Evolutionary conservation across 345 rosid genomes (phyloP), one percentile per base, ranked within the genome.

Genomic region (Citrus glauca): DNA sequence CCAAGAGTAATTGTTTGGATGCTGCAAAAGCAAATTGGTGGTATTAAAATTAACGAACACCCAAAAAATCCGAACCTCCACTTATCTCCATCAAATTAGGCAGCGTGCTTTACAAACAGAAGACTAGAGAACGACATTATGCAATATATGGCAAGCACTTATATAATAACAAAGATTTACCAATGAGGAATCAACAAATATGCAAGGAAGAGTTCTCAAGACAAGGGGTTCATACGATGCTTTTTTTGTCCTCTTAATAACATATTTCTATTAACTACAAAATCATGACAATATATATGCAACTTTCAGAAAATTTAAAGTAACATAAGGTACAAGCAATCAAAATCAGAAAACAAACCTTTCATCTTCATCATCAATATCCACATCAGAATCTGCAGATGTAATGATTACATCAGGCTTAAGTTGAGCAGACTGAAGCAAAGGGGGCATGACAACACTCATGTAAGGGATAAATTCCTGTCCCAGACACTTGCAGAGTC

Each of bases 1-100:
- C 94, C 94, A 65, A 91, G 93, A 62, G 91, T 89, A 68, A 91
- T 89, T 73, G 94, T 91, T 82, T 91, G 93, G 86, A 91, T 88
- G 73, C 94, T 91, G 87, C 76, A 65, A 66, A 72, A 14, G 59
- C 24, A 30, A 55, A 67, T 38, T 19, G 28, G 7, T 28, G 27
- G 57, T 5, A 19, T 66, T 13, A n/a, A 50, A 22, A 30, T 1
- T 65, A 32, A 71, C 25, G 45, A 81, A 17, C 63, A 66, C 50
- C 71, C 28, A 68, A 55, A 28, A 62, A 69, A 69, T 2, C 72
- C 77, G 3, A 30, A 28, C 16, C 56, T 28, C 27, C 28, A 3
- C 38, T 48, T 3, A 28, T 48, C 27, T 70, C 55, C 20, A 40
- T 19, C 60, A 16, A 66, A 48, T 24, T 48, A 48, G 7, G 60